Percentiles rank a stretch among this genome's conserved stretches.
Evolutionary conservation across 2,329 filamentous ascomycete genomes (phyloP).

Genomic region (Ascochyta fabae): DNA sequence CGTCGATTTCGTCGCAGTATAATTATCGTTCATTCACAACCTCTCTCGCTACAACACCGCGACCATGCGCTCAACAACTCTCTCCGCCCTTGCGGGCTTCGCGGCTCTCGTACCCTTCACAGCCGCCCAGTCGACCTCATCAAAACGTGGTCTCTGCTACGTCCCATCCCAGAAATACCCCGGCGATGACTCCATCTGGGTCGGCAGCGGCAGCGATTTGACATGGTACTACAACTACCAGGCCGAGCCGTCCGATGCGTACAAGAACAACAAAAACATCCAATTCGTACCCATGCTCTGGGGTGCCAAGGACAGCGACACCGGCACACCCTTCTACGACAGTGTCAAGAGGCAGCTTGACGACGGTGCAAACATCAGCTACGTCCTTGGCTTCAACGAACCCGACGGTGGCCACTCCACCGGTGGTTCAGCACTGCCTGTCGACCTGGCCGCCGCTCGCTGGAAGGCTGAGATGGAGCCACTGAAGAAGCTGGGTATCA

Average conservation of each 20-base stretch:
- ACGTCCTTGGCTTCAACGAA: conserved; percentile 81
- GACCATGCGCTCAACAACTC: conserved; percentile 8
- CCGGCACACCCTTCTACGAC: conserved; percentile 65
- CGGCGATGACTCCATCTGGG: conserved; percentile 71
- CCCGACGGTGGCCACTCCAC: conserved; percentile 65
- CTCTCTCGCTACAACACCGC: neutral
- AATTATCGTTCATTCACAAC: neutral
- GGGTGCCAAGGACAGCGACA: conserved; percentile 58
- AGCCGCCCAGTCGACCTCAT: conserved; percentile 46
- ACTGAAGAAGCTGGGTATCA: conserved; percentile 66
- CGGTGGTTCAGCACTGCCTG: conserved; percentile 69
- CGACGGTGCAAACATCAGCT: conserved; percentile 63
- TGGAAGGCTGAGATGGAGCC: conserved; percentile 78
- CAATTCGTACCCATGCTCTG: conserved; percentile 85
- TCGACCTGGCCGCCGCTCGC: conserved; percentile 66
- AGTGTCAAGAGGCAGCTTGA: conserved; percentile 64
- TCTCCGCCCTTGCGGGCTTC: conserved; percentile 13
- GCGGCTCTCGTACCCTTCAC: conserved; percentile 9
- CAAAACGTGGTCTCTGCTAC: conserved; percentile 77
- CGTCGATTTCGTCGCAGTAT: neutral
- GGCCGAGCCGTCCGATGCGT: conserved; percentile 61
- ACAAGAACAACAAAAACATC: conserved; percentile 54
- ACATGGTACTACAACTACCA: conserved; percentile 89
- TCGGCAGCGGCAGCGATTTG: conserved; percentile 60
- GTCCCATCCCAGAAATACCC: conserved; percentile 63